These are phyloP conservation scores for Scopulariopsis brevicaulis DNA, from an alignment of 2,329 filamentous ascomycete genomes.

Conservation along the genomic window DNA sequence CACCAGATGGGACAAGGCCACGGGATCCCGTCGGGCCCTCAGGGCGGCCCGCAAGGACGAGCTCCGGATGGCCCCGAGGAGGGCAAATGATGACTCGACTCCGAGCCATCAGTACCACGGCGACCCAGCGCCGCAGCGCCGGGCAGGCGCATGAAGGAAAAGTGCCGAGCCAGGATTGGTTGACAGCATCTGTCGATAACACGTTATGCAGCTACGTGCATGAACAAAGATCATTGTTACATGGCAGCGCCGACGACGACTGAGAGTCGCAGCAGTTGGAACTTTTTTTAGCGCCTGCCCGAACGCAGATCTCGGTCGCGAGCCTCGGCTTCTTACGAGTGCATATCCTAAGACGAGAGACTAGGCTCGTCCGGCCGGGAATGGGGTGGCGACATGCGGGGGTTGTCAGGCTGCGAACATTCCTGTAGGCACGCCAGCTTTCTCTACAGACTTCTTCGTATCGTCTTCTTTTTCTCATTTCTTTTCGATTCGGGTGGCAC, in stretches of 20 bases:
- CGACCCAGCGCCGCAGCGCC: not conserved
- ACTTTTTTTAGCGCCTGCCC: not conserved
- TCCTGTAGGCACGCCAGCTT: not conserved
- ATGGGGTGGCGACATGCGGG: not conserved
- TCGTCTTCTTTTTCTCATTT: not conserved
- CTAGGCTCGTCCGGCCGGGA: not conserved
- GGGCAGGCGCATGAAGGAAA: not conserved
- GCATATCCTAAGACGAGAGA: not conserved
- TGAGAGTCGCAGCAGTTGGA: not conserved
- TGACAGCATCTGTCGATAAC: not conserved
- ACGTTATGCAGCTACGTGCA: not conserved
- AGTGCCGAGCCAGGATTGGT: not conserved
- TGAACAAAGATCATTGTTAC: not conserved
- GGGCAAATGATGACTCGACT: constrained; percentile 23
- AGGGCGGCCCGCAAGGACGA: constrained; percentile 16
- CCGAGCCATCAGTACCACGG: not conserved
- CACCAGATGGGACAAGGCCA: constrained; percentile 23
- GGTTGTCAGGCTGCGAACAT: not conserved
- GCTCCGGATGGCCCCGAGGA: constrained; percentile 29
- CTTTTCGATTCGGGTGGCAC: not conserved
- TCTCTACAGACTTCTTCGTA: not conserved
- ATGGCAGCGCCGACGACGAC: not conserved
- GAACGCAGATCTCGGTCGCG: not conserved
- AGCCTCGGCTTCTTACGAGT: not conserved
- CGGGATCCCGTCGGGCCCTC: constrained; percentile 19